phyloP scores from a whole-genome alignment of 768 basidiomycete species.

The Galerina sulciceps region DNA sequence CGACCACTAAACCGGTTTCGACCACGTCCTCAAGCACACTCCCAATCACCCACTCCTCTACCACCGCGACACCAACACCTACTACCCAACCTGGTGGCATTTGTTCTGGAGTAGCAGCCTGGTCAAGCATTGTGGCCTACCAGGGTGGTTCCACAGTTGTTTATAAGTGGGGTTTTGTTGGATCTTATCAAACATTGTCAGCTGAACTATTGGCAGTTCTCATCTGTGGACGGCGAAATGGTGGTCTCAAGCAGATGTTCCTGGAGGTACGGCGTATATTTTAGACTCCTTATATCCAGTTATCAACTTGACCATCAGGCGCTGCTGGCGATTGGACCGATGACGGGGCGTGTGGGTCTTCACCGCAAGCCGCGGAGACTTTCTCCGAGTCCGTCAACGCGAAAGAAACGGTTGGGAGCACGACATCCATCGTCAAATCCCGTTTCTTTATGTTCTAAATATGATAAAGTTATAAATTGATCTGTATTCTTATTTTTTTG shows the following conservation, averaged over 20 bases:
- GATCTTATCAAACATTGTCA: constrained; percentile 1
- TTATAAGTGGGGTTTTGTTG: constrained; percentile 45
- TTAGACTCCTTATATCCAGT: neutral
- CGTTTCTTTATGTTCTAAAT: constrained; percentile 32
- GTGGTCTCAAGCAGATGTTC: constrained; percentile 64
- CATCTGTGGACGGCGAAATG: constrained; percentile 56
- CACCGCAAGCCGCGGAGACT: constrained; percentile 24
- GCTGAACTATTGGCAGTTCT: constrained; percentile 28
- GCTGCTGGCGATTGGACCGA: constrained; percentile 58
- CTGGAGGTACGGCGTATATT: constrained; percentile 43
- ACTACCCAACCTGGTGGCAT: constrained; percentile 36
- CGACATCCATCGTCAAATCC: constrained; percentile 10
- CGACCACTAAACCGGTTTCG: constrained; percentile 20
- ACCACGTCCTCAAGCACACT: constrained; percentile 14
- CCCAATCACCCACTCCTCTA: neutral
- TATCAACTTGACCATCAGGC: constrained; percentile 34
- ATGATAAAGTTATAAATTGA: neutral
- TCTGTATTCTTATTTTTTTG: constrained; percentile 13
- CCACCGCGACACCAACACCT: constrained; percentile 23
- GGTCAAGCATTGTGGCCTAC: constrained; percentile 52
- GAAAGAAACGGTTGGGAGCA: constrained; percentile 2
- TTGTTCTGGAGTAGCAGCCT: constrained; percentile 55
- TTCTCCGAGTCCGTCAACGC: constrained; percentile 12
- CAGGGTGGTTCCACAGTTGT: constrained; percentile 54
- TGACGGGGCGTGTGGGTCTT: constrained; percentile 51